Percentiles rank a stretch among this genome's conserved stretches.
Conservation (phyloP, 2,329 filamentous ascomycete genomes). For the Curvularia lunata region DNA sequence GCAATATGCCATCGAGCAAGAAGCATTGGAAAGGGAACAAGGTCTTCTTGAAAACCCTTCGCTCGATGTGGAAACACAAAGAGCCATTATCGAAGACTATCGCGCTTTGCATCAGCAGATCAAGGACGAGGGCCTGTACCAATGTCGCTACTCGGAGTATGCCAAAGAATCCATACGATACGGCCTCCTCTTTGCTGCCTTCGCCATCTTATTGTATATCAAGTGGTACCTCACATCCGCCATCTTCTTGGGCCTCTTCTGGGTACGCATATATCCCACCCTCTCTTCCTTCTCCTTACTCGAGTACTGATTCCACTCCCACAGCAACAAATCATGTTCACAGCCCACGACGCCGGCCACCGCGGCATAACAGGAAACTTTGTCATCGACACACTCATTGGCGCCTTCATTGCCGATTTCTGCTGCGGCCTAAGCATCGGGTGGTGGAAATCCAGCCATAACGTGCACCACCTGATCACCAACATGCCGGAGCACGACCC, state of each 20-base stretch:
- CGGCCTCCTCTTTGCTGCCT: slow-evolving; percentile 57
- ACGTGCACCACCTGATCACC: slow-evolving; percentile 71
- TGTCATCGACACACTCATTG: slow-evolving; percentile 64
- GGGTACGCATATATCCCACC: slow-evolving; percentile 45
- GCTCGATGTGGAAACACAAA: slow-evolving; percentile 61
- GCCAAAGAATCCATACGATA: slow-evolving; percentile 65
- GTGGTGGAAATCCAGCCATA: slow-evolving; percentile 74
- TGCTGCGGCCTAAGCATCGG: slow-evolving; percentile 70
- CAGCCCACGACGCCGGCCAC: slow-evolving; percentile 70
- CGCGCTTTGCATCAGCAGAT: slow-evolving; percentile 62
- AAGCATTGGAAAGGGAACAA: slow-evolving; percentile 48
- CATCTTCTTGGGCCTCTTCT: slow-evolving; percentile 66
- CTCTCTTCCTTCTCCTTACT: background rate
- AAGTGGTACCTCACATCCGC: slow-evolving; percentile 66
- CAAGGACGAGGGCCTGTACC: slow-evolving; percentile 63
- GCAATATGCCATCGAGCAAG: slow-evolving; percentile 43
- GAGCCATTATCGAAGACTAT: slow-evolving; percentile 63
- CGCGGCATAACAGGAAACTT: slow-evolving; percentile 68
- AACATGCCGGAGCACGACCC: slow-evolving; percentile 62
- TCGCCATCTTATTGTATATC: slow-evolving; percentile 54
- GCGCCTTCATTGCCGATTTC: slow-evolving; percentile 68
- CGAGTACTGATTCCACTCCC: slow-evolving; percentile 16
- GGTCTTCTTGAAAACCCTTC: slow-evolving; percentile 55
- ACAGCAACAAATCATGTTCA: slow-evolving; percentile 72
- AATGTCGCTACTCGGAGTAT: slow-evolving; percentile 65